Conservation (phyloP, 139 green algal genomes). For the Desmodesmus armatus region DNA sequence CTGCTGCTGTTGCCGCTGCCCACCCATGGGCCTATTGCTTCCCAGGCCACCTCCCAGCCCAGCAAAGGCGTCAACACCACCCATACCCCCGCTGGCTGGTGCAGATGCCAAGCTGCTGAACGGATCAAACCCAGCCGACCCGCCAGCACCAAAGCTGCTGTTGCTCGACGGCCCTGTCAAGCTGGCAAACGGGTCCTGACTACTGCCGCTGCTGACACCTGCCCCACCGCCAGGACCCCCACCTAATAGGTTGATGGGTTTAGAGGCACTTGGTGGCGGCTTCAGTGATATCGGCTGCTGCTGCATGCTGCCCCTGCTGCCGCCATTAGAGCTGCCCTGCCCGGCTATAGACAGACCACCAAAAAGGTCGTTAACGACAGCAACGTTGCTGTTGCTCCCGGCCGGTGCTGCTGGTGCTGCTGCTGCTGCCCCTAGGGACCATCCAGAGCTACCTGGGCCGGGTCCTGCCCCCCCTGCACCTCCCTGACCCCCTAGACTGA, state of each 20-base stretch:
- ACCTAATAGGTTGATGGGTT: background rate
- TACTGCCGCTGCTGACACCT: background rate
- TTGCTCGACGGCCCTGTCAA: background rate
- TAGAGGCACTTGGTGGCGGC: conserved; percentile 8
- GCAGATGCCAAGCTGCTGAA: background rate
- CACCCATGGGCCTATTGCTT: background rate
- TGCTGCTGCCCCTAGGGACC: background rate
- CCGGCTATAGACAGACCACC: conserved; percentile 8
- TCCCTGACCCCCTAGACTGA: background rate
- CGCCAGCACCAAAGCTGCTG: background rate
- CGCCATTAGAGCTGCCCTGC: background rate
- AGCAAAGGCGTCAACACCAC: background rate
- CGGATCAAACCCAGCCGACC: background rate
- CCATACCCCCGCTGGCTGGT: background rate
- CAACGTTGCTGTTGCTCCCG: background rate
- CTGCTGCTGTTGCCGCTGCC: background rate
- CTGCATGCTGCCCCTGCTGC: background rate
- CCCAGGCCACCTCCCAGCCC: background rate
- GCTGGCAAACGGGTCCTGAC: background rate
- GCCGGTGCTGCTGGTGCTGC: background rate
- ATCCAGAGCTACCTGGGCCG: background rate
- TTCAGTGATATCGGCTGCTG: background rate
- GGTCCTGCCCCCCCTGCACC: background rate
- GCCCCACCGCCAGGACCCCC: background rate
- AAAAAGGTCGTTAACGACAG: conserved; percentile 9